Percentiles rank a stretch among this genome's conserved stretches.
phyloP scores from a whole-genome alignment of 257 asterid genomes.

The Ophiorrhiza pumila region DNA sequence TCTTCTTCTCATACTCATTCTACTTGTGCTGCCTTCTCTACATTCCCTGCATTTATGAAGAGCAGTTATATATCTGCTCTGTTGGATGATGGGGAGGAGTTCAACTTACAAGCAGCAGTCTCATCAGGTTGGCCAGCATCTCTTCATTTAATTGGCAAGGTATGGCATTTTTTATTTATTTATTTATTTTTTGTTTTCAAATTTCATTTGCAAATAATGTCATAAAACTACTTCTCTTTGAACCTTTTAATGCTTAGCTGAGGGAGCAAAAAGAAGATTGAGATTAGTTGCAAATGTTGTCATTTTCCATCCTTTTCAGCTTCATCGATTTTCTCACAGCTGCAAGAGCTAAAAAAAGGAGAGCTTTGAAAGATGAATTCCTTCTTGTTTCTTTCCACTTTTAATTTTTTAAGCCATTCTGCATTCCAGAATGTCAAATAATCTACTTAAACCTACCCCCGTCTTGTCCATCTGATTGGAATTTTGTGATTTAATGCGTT shows the following conservation, averaged over 20 bases:
- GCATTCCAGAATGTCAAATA: background rate
- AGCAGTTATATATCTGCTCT: conserved; percentile 93
- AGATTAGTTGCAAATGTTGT: background rate
- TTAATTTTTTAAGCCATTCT: background rate
- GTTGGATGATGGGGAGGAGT: conserved; percentile 54
- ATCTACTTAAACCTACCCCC: background rate
- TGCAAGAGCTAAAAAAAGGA: background rate
- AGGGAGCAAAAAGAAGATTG: background rate
- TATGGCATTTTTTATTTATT: conserved; percentile 16
- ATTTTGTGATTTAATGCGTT: background rate
- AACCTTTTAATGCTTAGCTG: background rate
- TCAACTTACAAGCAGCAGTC: conserved; percentile 62
- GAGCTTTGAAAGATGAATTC: background rate
- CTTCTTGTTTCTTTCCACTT: background rate
- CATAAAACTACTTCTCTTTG: background rate
- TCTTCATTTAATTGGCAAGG: conserved; percentile 96
- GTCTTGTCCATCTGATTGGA: background rate
- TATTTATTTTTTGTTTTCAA: background rate
- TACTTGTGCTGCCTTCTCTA: conserved; percentile 12
- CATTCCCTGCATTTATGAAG: conserved; percentile 18
- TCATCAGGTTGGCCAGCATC: conserved; percentile 95
- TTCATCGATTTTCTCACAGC: background rate
- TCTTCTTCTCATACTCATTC: conserved; percentile 6
- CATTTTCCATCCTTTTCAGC: background rate
- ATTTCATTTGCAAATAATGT: background rate